Conservation (phyloP, 495 filamentous ascomycete species). For the Trichoderma asperelloides region DNA sequence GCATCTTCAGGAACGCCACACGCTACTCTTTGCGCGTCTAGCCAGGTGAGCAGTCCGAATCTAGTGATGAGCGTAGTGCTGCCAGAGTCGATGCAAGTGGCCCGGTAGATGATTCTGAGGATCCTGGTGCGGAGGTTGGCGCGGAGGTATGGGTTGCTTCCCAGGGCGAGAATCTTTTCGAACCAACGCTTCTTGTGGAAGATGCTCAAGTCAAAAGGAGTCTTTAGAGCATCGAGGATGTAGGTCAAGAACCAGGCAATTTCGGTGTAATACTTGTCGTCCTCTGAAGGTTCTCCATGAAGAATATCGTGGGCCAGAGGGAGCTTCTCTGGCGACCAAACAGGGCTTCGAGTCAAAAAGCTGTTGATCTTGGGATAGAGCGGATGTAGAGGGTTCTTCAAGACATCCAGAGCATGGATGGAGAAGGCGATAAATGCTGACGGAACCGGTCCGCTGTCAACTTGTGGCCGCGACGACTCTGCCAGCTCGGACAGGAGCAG, state of each 20-base stretch:
- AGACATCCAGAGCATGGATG: slow-evolving; percentile 54
- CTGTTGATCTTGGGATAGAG: slow-evolving; percentile 82
- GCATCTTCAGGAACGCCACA: slow-evolving; percentile 36
- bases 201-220: slow-evolving; percentile 60
- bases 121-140: slow-evolving; percentile 55
- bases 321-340: slow-evolving; percentile 64
- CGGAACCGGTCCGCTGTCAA: slow-evolving; percentile 53
- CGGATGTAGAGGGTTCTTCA: slow-evolving; percentile 68
- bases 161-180: slow-evolving; percentile 65
- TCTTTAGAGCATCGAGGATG: slow-evolving; percentile 54
- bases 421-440: slow-evolving; percentile 68
- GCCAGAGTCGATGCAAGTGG: slow-evolving; percentile 63
- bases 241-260: slow-evolving; percentile 73
- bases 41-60: slow-evolving; percentile 74
- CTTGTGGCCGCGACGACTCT: slow-evolving; percentile 53
- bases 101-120: slow-evolving; percentile 62
- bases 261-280: slow-evolving; percentile 68
- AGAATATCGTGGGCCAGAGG: slow-evolving; percentile 70
- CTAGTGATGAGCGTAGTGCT: slow-evolving; percentile 81
- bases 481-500: slow-evolving; percentile 68
- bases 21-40: slow-evolving; percentile 52
- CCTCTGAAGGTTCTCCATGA: slow-evolving; percentile 57
- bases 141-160: slow-evolving; percentile 55
- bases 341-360: slow-evolving; percentile 67
- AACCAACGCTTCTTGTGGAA: slow-evolving; percentile 74